phyloP scores from a whole-genome alignment of 768 basidiomycete genomes.

The Serendipita sp. region DNA sequence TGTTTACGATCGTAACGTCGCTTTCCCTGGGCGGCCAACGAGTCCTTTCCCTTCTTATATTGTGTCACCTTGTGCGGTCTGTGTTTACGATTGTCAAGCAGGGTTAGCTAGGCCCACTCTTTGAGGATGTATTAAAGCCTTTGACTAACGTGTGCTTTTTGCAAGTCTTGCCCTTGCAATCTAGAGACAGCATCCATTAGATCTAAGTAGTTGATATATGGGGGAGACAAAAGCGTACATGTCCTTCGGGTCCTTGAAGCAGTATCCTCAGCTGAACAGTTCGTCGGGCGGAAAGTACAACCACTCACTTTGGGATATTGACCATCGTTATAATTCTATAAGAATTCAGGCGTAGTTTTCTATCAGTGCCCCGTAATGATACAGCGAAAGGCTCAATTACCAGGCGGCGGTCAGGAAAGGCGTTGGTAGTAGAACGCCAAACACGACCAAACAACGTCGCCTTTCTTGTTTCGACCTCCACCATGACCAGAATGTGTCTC shows the following conservation, averaged over 20 bases:
- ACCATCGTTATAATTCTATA: conserved; percentile 43
- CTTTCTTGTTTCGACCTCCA: too few relatives aligned
- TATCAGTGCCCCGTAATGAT: too few relatives aligned
- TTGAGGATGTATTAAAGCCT: background rate
- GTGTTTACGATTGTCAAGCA: conserved; percentile 10
- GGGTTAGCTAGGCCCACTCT: conserved; percentile 9
- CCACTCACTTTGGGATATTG: conserved; percentile 81
- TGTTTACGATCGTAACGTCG: conserved; percentile 99
- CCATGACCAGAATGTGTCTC: too few relatives aligned
- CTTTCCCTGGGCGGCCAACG: conserved; percentile 96
- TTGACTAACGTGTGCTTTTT: conserved; percentile 85
- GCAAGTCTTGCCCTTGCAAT: conserved; percentile 94
- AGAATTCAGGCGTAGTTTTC: too few relatives aligned
- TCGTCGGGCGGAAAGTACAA: too few relatives aligned
- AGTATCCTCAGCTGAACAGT: conserved; percentile 6
- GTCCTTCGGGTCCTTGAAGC: conserved; percentile 77
- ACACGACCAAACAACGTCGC: background rate
- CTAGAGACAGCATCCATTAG: conserved; percentile 22
- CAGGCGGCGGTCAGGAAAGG: background rate
- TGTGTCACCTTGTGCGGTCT: conserved; percentile 99
- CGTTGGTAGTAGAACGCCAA: background rate
- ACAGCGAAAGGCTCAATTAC: background rate
- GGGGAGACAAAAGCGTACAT: conserved; percentile 42
- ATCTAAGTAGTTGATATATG: background rate
- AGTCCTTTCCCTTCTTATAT: conserved; percentile 99